A percentile compares a stretch with the other conserved stretches of the same genome.
phyloP scores from a whole-genome alignment of 2,329 filamentous ascomycete genomes.

The Ophiostoma himal-ulmi region DNA sequence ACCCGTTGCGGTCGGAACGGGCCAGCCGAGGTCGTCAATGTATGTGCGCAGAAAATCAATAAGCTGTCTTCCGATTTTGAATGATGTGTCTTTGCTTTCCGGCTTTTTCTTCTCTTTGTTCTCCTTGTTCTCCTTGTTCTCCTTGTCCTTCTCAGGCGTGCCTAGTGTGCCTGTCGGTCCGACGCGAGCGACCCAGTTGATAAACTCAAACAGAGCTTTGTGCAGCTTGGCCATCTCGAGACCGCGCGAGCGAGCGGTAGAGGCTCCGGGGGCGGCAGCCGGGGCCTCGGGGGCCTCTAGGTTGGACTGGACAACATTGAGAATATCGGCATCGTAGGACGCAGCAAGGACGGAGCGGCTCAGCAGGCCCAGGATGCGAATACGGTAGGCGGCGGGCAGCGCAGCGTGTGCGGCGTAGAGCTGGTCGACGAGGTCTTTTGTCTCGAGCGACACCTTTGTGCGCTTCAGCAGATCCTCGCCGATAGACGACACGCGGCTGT shows the following conservation, averaged over 20 bases:
- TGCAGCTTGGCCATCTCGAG: conserved; percentile 75
- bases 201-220: conserved; percentile 75
- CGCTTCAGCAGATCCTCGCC: conserved; percentile 87
- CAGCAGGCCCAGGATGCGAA: conserved; percentile 68
- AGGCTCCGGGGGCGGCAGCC: conserved; percentile 22
- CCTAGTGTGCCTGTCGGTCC: conserved; percentile 43
- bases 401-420: conserved; percentile 70
- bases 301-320: conserved; percentile 63
- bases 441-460: conserved; percentile 67
- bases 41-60: conserved; percentile 66
- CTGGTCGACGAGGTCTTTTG: conserved; percentile 53
- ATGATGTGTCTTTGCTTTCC: conserved; percentile 27
- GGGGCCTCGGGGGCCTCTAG: conserved; percentile 36
- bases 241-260: conserved; percentile 42
- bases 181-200: conserved; percentile 78
- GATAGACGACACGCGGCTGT: conserved; percentile 74
- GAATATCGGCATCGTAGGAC: conserved; percentile 60
- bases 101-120: not conserved
- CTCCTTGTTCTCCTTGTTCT: conserved; percentile 25
- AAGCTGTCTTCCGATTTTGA: conserved; percentile 48
- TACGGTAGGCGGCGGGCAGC: conserved; percentile 66
- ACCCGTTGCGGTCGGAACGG: conserved; percentile 48
- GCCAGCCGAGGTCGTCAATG: conserved; percentile 79
- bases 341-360: conserved; percentile 72
- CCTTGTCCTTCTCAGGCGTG: conserved; percentile 28